phyloP scores from a whole-genome alignment of 208 protist genomes.

The Acanthamoeba healyi region DNA sequence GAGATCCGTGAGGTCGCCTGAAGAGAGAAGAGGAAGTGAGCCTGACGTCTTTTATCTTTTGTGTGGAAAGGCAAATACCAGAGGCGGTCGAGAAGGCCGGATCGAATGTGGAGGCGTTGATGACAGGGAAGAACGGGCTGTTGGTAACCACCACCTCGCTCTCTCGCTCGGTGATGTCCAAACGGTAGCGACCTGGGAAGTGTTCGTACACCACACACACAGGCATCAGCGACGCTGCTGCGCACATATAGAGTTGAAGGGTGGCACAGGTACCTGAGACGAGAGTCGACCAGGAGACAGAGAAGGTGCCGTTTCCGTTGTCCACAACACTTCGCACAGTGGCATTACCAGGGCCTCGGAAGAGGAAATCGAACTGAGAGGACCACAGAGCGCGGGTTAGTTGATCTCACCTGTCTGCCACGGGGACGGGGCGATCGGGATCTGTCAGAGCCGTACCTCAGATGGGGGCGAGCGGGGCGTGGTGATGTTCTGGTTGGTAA shows the following conservation, averaged over 20 bases:
- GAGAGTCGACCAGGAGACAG: conserved; percentile 21
- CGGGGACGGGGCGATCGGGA: too few relatives aligned
- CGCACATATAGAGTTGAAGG: not conserved
- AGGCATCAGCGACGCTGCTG: too few relatives aligned
- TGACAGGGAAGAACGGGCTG: conserved; percentile 71
- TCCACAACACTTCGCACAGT: not conserved
- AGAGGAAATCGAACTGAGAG: conserved; percentile 70
- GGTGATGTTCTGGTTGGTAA: conserved; percentile 61
- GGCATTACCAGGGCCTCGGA: conserved; percentile 40
- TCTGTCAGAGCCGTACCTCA: too few relatives aligned
- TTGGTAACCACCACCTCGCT: conserved; percentile 9
- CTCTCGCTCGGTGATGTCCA: conserved; percentile 51
- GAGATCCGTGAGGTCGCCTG: conserved; percentile 38
- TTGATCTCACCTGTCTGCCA: too few relatives aligned
- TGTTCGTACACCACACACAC: not conserved
- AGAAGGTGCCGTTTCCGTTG: conserved; percentile 68
- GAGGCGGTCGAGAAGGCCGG: not conserved
- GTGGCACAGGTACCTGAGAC: not conserved
- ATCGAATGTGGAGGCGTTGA: conserved; percentile 16
- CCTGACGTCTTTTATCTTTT: not conserved
- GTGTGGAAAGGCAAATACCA: not conserved
- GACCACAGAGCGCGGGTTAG: too few relatives aligned
- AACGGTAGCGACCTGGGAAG: not conserved
- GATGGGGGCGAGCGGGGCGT: conserved; percentile 8
- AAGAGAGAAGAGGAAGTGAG: not conserved